Percentiles rank a stretch among this genome's conserved stretches.
phyloP scores from a whole-genome alignment of 2,329 filamentous ascomycete species.

The Colletotrichum godetiae region DNA sequence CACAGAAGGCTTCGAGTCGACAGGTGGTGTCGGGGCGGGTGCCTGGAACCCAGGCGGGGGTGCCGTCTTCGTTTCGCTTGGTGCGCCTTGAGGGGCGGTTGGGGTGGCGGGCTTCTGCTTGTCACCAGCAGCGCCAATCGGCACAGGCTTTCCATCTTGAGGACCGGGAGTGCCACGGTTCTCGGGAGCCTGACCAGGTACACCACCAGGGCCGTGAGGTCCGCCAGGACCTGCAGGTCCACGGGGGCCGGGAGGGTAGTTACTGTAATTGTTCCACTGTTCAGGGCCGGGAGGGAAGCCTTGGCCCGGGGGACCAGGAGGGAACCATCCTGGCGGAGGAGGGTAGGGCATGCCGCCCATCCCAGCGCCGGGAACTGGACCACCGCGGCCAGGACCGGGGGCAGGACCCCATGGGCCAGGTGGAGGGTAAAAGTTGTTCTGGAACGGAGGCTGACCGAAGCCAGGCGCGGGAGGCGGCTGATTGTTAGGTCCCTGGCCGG shows the following conservation, averaged over 20 bases:
- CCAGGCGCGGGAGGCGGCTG: slow-evolving; percentile 48
- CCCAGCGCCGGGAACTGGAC: slow-evolving; percentile 51
- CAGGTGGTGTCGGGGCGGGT: slow-evolving; percentile 70
- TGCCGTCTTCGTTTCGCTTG: slow-evolving; percentile 30
- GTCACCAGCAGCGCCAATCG: slow-evolving; percentile 63
- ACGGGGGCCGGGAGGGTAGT: slow-evolving; percentile 70
- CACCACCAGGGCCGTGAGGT: slow-evolving; percentile 48
- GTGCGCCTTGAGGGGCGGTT: slow-evolving; percentile 43
- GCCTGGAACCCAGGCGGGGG: slow-evolving; percentile 41
- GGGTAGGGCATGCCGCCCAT: slow-evolving; percentile 82
- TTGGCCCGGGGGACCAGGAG: slow-evolving; percentile 74
- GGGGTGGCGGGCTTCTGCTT: slow-evolving; percentile 60
- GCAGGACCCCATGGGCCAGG: slow-evolving; percentile 66
- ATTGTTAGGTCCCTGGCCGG: slow-evolving; percentile 45
- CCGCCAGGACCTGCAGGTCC: slow-evolving; percentile 60
- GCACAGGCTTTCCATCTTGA: slow-evolving; percentile 58
- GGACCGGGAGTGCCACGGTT: slow-evolving; percentile 39
- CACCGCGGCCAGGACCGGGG: slow-evolving; percentile 56
- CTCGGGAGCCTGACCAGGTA: slow-evolving; percentile 39
- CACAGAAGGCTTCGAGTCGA: slow-evolving; percentile 75
- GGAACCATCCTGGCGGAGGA: slow-evolving; percentile 82
- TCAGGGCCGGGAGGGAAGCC: slow-evolving; percentile 73
- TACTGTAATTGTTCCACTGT: slow-evolving; percentile 66
- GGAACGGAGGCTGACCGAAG: slow-evolving; percentile 58
- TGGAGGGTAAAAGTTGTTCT: slow-evolving; percentile 63